Evolutionary conservation across 805 yeast genomes (phyloP).

Genomic region (Teunomyces lycoperdinae): DNA sequence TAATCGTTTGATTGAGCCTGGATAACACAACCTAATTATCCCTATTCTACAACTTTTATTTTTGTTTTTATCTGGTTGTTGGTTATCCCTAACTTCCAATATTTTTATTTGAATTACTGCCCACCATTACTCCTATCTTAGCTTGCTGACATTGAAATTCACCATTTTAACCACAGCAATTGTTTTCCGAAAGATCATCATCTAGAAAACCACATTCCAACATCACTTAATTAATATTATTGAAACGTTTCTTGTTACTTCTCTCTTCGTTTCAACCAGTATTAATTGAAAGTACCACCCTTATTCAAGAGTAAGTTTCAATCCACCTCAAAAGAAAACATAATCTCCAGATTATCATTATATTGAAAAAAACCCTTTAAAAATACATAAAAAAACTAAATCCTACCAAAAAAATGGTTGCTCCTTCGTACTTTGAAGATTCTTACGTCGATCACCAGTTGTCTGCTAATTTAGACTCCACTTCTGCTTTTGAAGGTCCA

Average conservation of each 20-base stretch:
- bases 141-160: slow-evolving; percentile 11
- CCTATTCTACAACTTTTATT: neutral
- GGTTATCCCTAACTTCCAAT: neutral
- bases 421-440: slow-evolving; percentile 42
- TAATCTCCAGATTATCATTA: neutral
- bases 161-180: slow-evolving; percentile 5
- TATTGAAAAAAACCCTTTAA: neutral
- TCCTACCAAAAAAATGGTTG: slow-evolving; percentile 30
- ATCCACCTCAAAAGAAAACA: slow-evolving; percentile 23
- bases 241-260: slow-evolving; percentile 49
- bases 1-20: slow-evolving; percentile 39
- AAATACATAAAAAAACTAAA: slow-evolving; percentile 9
- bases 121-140: slow-evolving; percentile 15
- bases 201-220: neutral
- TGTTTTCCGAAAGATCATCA: neutral
- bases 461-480: slow-evolving; percentile 76
- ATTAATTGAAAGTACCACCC: slow-evolving; percentile 15
- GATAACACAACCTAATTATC: slow-evolving; percentile 30
- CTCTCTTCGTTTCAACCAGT: slow-evolving; percentile 42
- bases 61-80: neutral
- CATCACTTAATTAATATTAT: slow-evolving; percentile 8
- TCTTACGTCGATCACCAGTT: slow-evolving; percentile 73
- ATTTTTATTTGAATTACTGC: slow-evolving; percentile 5
- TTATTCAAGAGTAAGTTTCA: slow-evolving; percentile 41
- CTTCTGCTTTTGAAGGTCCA: slow-evolving; percentile 96